phyloP scores from a whole-genome alignment of 495 filamentous ascomycete genomes.

The Barbatosphaeria neglecta region DNA sequence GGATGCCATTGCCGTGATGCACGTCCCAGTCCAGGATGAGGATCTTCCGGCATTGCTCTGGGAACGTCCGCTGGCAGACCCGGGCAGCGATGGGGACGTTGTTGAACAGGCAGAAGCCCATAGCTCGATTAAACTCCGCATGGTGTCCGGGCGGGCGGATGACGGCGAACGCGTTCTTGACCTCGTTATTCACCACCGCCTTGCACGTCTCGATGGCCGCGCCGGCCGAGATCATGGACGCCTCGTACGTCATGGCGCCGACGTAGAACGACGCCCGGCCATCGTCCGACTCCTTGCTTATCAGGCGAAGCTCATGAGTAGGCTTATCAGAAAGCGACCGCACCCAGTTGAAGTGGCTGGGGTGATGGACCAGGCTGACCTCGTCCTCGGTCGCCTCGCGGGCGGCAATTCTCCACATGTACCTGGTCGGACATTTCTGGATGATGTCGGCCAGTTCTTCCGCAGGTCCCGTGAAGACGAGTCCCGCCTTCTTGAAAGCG shows the following conservation, averaged over 20 bases:
- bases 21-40: conserved; percentile 93
- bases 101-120: conserved; percentile 96
- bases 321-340: conserved; percentile 38
- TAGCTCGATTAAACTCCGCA: conserved; percentile 69
- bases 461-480: conserved; percentile 48
- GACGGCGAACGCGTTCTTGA: conserved; percentile 90
- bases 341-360: conserved; percentile 68
- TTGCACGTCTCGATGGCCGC: conserved; percentile 91
- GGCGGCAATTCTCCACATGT: conserved; percentile 65
- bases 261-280: conserved; percentile 82
- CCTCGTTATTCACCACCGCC: conserved; percentile 61
- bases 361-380: conserved; percentile 63
- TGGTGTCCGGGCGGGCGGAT: conserved; percentile 94
- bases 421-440: conserved; percentile 36
- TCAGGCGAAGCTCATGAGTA: conserved; percentile 50
- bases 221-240: conserved; percentile 74
- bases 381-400: conserved; percentile 66
- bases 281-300: conserved; percentile 45
- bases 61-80: conserved; percentile 66
- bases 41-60: conserved; percentile 71
- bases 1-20: conserved; percentile 86
- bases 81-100: conserved; percentile 86
- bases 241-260: conserved; percentile 67
- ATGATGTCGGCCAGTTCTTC: conserved; percentile 31
- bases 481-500: conserved; percentile 63